Conservation (phyloP, 306 rosid species). For the Glycine tomentella region DNA sequence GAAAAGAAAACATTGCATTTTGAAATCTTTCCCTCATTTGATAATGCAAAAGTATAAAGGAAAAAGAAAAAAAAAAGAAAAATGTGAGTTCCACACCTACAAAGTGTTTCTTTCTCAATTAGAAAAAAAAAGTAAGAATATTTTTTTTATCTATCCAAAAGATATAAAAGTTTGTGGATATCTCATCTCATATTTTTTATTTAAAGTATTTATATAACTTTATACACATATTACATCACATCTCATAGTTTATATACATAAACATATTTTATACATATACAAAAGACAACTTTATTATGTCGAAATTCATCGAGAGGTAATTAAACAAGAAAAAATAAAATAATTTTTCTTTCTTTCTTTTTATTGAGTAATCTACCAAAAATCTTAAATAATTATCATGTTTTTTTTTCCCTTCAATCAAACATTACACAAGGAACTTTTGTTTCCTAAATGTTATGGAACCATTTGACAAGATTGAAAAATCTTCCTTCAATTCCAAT, state of each 20-base stretch:
- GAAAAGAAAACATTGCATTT: not conserved
- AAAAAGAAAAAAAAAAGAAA: not conserved
- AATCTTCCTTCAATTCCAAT: constrained; percentile 57
- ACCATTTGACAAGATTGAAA: constrained; percentile 48
- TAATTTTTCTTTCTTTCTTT: too few relatives aligned
- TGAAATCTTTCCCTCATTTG: not conserved
- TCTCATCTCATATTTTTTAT: too few relatives aligned
- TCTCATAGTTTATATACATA: too few relatives aligned
- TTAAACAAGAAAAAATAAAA: too few relatives aligned
- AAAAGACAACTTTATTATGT: too few relatives aligned
- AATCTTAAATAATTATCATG: too few relatives aligned
- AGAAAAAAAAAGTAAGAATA: not conserved
- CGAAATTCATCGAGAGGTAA: too few relatives aligned
- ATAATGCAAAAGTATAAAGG: not conserved
- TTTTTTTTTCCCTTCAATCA: too few relatives aligned
- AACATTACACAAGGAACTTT: too few relatives aligned
- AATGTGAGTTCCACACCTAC: not conserved
- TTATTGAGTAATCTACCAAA: too few relatives aligned
- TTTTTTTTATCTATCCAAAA: not conserved
- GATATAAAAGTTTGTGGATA: not conserved
- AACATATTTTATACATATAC: too few relatives aligned
- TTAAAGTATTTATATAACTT: too few relatives aligned
- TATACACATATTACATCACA: not conserved
- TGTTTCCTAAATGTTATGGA: not conserved
- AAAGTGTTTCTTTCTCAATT: not conserved